Evolutionary conservation across 345 rosid species (phyloP), one percentile per base, ranked within the genome.

Genomic region (Salix brachista): DNA sequence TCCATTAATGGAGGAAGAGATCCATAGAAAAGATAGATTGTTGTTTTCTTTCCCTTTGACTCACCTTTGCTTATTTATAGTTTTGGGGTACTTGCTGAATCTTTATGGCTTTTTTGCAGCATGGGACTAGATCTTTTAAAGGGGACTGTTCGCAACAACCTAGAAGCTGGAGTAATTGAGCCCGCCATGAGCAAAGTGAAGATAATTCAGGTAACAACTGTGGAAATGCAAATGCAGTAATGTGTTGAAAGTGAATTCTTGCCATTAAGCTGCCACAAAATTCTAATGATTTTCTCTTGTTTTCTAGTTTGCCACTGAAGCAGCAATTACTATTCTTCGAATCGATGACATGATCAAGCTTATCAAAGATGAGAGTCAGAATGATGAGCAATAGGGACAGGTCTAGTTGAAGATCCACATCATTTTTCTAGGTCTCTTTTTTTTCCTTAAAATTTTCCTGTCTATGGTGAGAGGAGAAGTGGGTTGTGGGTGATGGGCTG

Each of bases 151-250:
- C 94, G 98, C 19, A 96, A 93, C 90, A 96, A 93, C 86, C 81
- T 96, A 75, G 99, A 93, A 81, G 99, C 99, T 3, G 99, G 99
- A 80, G 98, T 96, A 32, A 96, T 96, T 34, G 99, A 96, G 75
- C 98, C 99, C 6, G 99, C 98, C 30, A 96, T 96, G 99, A 96
- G 99, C 94, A 96, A 96, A 92, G 98, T 96, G 76, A 96, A 96
- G 88, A 96, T 96, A 50, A 89, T 96, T 82, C 99, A 96, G 99
- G 99, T 93, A 85, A 67, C 36, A 26, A 46, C 17, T 18, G 2
- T 23, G 39, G 16, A 23, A 1, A 37, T 65, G 23, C 9, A 8
- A n/a, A 17, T 16, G 39, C 26, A 23, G 3, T 71, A 1, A 26
- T 34, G 5, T 11, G 28, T 46, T 64, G 3, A 67, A 19, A 23